These are phyloP conservation scores for Priceomyces haplophilus DNA, from an alignment of 805 yeast species.

Conservation along the genomic window DNA sequence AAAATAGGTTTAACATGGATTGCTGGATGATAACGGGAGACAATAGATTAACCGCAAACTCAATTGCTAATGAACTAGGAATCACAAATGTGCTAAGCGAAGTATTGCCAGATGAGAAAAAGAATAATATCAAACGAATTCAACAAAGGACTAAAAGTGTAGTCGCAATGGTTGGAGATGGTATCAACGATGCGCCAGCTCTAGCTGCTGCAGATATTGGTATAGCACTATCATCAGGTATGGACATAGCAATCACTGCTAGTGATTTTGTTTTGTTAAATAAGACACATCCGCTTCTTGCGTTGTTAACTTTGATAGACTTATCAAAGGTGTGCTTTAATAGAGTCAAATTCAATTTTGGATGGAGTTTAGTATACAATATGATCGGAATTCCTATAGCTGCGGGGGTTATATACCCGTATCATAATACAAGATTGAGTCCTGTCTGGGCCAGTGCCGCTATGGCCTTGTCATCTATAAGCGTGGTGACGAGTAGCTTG, in stretches of 20 bases:
- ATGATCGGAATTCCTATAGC: conserved; percentile 59
- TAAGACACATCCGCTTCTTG: conserved; percentile 48
- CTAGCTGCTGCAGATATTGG: conserved; percentile 74
- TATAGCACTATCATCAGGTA: conserved; percentile 70
- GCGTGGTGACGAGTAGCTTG: conserved; percentile 57
- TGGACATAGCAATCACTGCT: conserved; percentile 71
- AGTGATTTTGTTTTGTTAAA: conserved; percentile 68
- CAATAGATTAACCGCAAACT: conserved; percentile 60
- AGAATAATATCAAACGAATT: conserved; percentile 54
- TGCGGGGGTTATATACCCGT: conserved; percentile 64
- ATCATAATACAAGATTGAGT: conserved; percentile 48
- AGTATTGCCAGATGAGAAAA: conserved; percentile 73
- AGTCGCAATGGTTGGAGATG: conserved; percentile 95
- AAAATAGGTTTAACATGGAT: conserved; percentile 43
- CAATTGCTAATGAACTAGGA: conserved; percentile 63
- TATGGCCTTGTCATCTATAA: conserved; percentile 58
- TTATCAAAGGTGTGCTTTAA: conserved; percentile 48
- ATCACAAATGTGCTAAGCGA: conserved; percentile 61
- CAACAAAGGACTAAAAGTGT: conserved; percentile 35
- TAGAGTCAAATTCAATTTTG: conserved; percentile 56
- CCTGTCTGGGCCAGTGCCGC: conserved; percentile 71
- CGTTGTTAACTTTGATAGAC: conserved; percentile 54
- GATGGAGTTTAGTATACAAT: conserved; percentile 59
- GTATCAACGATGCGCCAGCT: conserved; percentile 91
- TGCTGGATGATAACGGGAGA: conserved; percentile 83